A percentile compares a stretch with the other conserved stretches of the same genome.
Evolutionary conservation across 1,139 yeast genomes (phyloP).

Genomic region (Debaryomyces psychrophilus): DNA sequence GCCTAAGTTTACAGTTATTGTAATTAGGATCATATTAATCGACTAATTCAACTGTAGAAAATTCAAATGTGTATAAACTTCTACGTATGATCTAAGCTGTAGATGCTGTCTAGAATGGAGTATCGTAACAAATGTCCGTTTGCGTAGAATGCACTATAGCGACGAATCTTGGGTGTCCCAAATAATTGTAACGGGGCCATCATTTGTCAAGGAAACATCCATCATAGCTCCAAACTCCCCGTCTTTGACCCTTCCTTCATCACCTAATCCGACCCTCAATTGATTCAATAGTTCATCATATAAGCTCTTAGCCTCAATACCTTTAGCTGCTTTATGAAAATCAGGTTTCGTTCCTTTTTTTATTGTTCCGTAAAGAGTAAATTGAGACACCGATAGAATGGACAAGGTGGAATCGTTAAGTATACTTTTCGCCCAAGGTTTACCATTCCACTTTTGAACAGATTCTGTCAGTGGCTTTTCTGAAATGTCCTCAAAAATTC

Average conservation of each 20-base stretch:
- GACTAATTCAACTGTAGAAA: background rate
- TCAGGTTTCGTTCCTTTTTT: slow-evolving; percentile 94
- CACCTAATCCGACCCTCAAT: slow-evolving; percentile 59
- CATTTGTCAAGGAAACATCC: slow-evolving; percentile 86
- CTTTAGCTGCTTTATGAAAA: slow-evolving; percentile 87
- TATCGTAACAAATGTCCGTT: background rate
- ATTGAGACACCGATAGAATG: slow-evolving; percentile 71
- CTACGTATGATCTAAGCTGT: background rate
- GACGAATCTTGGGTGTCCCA: slow-evolving; percentile 59
- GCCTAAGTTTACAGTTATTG: background rate
- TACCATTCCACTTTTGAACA: slow-evolving; percentile 60
- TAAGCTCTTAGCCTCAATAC: slow-evolving; percentile 65
- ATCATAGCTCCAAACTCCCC: slow-evolving; percentile 97
- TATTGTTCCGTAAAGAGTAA: slow-evolving; percentile 81
- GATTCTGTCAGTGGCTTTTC: slow-evolving; percentile 35
- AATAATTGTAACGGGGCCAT: slow-evolving; percentile 78
- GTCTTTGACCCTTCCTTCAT: slow-evolving; percentile 66
- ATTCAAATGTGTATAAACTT: background rate
- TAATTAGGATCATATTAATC: background rate
- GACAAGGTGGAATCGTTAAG: slow-evolving; percentile 38
- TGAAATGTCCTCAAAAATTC: slow-evolving; percentile 68
- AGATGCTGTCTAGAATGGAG: background rate
- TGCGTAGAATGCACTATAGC: slow-evolving; percentile 7
- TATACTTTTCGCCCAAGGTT: slow-evolving; percentile 48
- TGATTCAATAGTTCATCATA: slow-evolving; percentile 63